A percentile compares a stretch with the other conserved stretches of the same genome.
phyloP scores from a whole-genome alignment of 2,329 filamentous ascomycete genomes.

The Claviceps sp. region DNA sequence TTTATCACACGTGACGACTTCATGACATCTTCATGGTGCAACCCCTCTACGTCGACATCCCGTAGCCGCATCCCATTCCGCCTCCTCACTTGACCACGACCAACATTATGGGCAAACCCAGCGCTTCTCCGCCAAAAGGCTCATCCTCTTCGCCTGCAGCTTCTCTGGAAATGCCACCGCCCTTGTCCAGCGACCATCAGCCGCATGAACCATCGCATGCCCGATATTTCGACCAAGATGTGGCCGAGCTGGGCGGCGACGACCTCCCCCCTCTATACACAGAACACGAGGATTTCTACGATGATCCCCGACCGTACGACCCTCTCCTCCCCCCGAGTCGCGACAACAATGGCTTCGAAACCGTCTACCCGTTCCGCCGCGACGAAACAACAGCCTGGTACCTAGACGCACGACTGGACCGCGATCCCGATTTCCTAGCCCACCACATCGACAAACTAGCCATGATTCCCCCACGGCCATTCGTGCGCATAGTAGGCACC shows the following conservation, averaged over 20 bases:
- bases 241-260: slow-evolving; percentile 20
- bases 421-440: slow-evolving; percentile 29
- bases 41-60: not conserved
- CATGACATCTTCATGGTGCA: not conserved
- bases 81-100: not conserved
- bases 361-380: slow-evolving; percentile 16
- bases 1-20: not conserved
- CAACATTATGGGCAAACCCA: slow-evolving; percentile 15
- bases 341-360: slow-evolving; percentile 7
- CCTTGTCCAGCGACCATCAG: not conserved
- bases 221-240: slow-evolving; percentile 24
- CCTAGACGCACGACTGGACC: slow-evolving; percentile 31
- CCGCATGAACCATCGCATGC: slow-evolving; percentile 8
- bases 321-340: slow-evolving; percentile 13
- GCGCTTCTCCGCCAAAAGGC: slow-evolving; percentile 7
- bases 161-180: slow-evolving; percentile 14
- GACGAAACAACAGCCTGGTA: slow-evolving; percentile 25
- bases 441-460: slow-evolving; percentile 30
- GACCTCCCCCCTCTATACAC: slow-evolving; percentile 34
- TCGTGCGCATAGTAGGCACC: slow-evolving; percentile 37
- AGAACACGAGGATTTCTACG: slow-evolving; percentile 19
- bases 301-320: slow-evolving; percentile 8
- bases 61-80: not conserved
- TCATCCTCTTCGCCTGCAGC: slow-evolving; percentile 13
- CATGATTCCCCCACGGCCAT: slow-evolving; percentile 36